These are phyloP conservation scores for Fraxinus platypoda DNA, from an alignment of 305 asterid genomes.

Conservation along the genomic window DNA sequence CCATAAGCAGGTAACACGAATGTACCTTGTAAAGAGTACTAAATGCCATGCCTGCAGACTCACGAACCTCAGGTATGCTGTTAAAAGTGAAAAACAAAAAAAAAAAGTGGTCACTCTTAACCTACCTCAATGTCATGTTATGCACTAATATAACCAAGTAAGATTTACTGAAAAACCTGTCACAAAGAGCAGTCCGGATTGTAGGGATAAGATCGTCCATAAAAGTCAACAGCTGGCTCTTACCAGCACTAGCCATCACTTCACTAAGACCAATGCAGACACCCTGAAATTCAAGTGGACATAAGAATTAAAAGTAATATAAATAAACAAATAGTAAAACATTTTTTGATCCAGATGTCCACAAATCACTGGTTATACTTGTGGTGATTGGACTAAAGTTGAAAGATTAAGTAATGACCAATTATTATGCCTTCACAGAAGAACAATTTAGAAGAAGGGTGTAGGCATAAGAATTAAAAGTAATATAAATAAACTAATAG, in stretches of 20 bases:
- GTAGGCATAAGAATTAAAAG: slow-evolving; percentile 1
- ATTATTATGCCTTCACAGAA: neutral
- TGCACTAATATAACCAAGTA: slow-evolving; percentile 19
- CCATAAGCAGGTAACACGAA: slow-evolving; percentile 16
- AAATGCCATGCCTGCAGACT: slow-evolving; percentile 93
- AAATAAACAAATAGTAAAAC: neutral
- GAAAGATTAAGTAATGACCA: neutral
- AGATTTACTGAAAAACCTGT: slow-evolving; percentile 56
- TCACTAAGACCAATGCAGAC: slow-evolving; percentile 97
- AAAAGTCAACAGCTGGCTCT: slow-evolving; percentile 83
- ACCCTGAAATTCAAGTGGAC: slow-evolving; percentile 58
- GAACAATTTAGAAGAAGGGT: neutral
- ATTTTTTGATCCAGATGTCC: neutral
- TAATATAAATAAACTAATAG: neutral
- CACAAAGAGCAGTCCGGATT: slow-evolving; percentile 96
- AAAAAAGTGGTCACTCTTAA: slow-evolving; percentile 9
- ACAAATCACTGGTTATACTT: neutral
- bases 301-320: neutral
- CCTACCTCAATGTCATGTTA: slow-evolving; percentile 5
- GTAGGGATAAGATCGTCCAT: slow-evolving; percentile 91
- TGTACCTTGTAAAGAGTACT: slow-evolving; percentile 95
- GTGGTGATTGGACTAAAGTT: neutral
- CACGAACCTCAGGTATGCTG: slow-evolving; percentile 88
- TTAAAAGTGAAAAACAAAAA: slow-evolving; percentile 23
- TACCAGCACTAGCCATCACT: slow-evolving; percentile 98